Base-by-base conservation (phyloP, 1,284 basidiomycete species). In the Fomitiporia mediterranea region DNA sequence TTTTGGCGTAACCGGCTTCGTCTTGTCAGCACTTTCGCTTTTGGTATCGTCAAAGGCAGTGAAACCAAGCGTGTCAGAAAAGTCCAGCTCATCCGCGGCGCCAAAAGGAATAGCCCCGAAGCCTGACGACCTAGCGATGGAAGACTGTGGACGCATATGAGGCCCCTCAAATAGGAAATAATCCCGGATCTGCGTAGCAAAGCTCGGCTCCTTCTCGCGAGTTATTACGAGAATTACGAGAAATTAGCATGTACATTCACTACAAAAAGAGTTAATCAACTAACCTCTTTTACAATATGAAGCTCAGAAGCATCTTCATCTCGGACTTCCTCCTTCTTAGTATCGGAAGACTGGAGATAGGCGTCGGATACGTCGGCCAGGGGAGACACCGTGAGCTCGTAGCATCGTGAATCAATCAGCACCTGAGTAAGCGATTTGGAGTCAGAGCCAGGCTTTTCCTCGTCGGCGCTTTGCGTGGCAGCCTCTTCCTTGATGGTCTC, bases 311-410 rank as follows among this genome's bases (percentile, higher is more conserved):
- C 56, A 9, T 69, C 43, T 61, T 71, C 63, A 52, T 71, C 49
- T 42, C 51, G 64, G 27, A 63, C 50, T 17, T 39, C 42, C 0
- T 56, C 50, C 8, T 60, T 50, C 27, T 30, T 56, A n/a, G 62
- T 52, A 32, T 73, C 77, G n/a, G 53, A 51, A 23, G 55, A 53
- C 37, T 60, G 58, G 21, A 56, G 34, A 60, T 76, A 82, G 0
- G 82, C 80, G 61, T 75, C 72, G 1, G 82, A 81, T 48, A 85
- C 75, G 64, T 85, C 83, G 17, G 83, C 83, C 60, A 85, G 66
- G 32, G 83, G 83, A 51, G 74, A 70, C 55, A 85, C 83, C 1
- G 83, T 85, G 57, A 84, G 63, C 59, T 84, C 83, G 63, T 82
- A 81, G 67, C 83, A 83, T 39, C 76, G 74, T 39, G 82, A 74